Conservation (phyloP, 164 flowering plant genomes). For the Magnolia changhungtana region DNA sequence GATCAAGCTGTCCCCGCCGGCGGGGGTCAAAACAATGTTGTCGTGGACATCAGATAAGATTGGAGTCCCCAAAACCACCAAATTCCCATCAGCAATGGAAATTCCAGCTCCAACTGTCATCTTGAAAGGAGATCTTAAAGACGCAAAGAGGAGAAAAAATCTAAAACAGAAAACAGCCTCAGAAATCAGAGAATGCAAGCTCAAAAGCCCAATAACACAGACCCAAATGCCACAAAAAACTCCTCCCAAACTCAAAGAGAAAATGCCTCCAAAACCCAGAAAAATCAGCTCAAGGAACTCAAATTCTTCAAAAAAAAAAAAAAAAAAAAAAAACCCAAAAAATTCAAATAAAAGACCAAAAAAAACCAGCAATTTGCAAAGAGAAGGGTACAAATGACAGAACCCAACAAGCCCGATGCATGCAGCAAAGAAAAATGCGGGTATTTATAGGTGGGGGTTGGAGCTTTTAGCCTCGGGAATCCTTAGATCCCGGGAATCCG, state of each 20-base stretch:
- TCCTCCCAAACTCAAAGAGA: neutral
- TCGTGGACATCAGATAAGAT: conserved; percentile 50
- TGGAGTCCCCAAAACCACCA: conserved; percentile 51
- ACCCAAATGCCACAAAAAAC: neutral
- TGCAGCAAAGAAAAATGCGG: neutral
- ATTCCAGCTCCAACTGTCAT: conserved; percentile 86
- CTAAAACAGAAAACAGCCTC: neutral
- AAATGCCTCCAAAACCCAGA: neutral
- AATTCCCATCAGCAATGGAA: conserved; percentile 46
- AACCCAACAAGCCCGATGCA: neutral
- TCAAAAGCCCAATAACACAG: neutral
- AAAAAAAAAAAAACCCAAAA: neutral
- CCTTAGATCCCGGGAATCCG: neutral
- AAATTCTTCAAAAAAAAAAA: neutral
- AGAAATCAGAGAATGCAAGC: neutral
- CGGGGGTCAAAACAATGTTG: conserved; percentile 58
- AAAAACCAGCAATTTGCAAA: neutral
- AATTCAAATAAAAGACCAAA: neutral
- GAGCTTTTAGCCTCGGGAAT: neutral
- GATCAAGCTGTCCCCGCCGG: conserved; percentile 33
- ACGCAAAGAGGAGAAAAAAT: neutral
- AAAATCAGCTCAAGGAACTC: neutral
- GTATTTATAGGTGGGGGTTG: neutral
- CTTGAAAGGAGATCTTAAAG: conserved; percentile 1
- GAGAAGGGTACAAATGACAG: neutral